A percentile compares a stretch with the other conserved stretches of the same genome.
These are phyloP conservation scores for Paecilomyces formosus DNA, from an alignment of 2,329 filamentous ascomycete genomes.

Conservation along the genomic window DNA sequence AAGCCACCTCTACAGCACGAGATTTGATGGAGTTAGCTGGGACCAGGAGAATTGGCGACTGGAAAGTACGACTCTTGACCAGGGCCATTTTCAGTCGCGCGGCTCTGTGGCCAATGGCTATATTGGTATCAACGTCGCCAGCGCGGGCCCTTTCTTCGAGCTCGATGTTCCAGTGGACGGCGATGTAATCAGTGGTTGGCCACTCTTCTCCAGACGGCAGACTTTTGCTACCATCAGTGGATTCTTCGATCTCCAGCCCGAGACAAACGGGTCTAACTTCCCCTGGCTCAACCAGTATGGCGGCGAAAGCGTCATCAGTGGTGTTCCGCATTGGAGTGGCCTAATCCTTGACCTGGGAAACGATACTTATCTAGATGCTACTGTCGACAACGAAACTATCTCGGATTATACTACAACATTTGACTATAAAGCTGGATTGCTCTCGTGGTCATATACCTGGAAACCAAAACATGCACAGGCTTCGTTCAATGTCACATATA, in stretches of 20 bases:
- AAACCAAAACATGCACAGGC: slow-evolving; percentile 42
- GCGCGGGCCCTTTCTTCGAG: slow-evolving; percentile 58
- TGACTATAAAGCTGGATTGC: slow-evolving; percentile 55
- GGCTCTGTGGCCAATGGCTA: slow-evolving; percentile 58
- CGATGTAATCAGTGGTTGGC: slow-evolving; percentile 59
- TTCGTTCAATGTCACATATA: slow-evolving; percentile 54
- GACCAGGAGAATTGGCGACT: slow-evolving; percentile 52
- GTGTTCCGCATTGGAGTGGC: slow-evolving; percentile 62
- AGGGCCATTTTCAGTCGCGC: slow-evolving; percentile 54
- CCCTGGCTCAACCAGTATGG: slow-evolving; percentile 63
- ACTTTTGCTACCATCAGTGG: slow-evolving; percentile 61
- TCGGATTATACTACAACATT: slow-evolving; percentile 54
- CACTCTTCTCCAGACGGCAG: slow-evolving; percentile 55
- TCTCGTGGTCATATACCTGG: slow-evolving; percentile 62
- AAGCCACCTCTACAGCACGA: slow-evolving; percentile 38
- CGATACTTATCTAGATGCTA: slow-evolving; percentile 52
- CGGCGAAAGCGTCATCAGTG: slow-evolving; percentile 62
- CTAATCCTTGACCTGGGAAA: slow-evolving; percentile 51
- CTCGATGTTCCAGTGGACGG: slow-evolving; percentile 43
- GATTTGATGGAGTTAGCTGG: slow-evolving; percentile 49
- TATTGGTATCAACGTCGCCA: slow-evolving; percentile 55
- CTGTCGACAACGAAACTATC: slow-evolving; percentile 51
- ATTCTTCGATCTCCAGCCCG: slow-evolving; percentile 56
- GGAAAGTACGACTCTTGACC: slow-evolving; percentile 46
- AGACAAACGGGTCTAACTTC: slow-evolving; percentile 56